Conservation (phyloP, 1,284 basidiomycete species). For the Trametes versicolor region DNA sequence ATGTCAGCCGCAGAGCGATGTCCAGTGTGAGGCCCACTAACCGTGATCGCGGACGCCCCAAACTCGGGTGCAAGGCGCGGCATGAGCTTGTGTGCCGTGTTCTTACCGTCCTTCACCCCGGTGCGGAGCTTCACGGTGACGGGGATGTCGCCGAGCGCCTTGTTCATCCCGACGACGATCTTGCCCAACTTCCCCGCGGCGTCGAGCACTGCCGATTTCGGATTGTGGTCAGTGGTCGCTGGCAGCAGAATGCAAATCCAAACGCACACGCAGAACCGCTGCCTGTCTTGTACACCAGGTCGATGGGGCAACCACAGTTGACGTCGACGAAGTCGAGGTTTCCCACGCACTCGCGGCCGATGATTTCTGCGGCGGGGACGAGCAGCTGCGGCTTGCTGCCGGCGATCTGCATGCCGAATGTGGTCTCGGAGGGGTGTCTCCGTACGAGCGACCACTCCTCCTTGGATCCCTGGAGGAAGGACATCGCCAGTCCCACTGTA, state of each 20-base stretch:
- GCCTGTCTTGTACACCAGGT: constrained; percentile 92
- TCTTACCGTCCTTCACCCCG: constrained; percentile 88
- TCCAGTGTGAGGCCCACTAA: constrained; percentile 44
- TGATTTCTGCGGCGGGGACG: constrained; percentile 86
- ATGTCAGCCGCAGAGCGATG: neutral
- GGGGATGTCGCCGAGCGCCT: constrained; percentile 90
- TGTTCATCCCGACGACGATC: constrained; percentile 93
- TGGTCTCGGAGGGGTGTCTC: constrained; percentile 87
- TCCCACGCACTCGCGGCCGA: constrained; percentile 72
- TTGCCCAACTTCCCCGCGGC: constrained; percentile 84
- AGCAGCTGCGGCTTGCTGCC: constrained; percentile 82
- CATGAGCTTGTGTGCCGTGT: constrained; percentile 93
- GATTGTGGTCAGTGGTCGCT: neutral
- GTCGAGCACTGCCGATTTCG: constrained; percentile 74
- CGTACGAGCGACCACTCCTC: constrained; percentile 94
- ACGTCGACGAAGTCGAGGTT: constrained; percentile 93
- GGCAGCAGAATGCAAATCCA: no score
- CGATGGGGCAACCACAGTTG: constrained; percentile 98
- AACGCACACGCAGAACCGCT: constrained; percentile 86
- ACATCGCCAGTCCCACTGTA: constrained; percentile 84
- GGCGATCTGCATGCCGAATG: constrained; percentile 92
- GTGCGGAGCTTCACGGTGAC: constrained; percentile 96
- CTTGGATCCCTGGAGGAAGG: constrained; percentile 83
- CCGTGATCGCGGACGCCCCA: constrained; percentile 84
- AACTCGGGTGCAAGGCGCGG: constrained; percentile 84